Percentiles rank a stretch among this genome's conserved stretches.
These are phyloP conservation scores for Sugiyamaella paludigena DNA, from an alignment of 1,139 yeast genomes.

Conservation along the genomic window DNA sequence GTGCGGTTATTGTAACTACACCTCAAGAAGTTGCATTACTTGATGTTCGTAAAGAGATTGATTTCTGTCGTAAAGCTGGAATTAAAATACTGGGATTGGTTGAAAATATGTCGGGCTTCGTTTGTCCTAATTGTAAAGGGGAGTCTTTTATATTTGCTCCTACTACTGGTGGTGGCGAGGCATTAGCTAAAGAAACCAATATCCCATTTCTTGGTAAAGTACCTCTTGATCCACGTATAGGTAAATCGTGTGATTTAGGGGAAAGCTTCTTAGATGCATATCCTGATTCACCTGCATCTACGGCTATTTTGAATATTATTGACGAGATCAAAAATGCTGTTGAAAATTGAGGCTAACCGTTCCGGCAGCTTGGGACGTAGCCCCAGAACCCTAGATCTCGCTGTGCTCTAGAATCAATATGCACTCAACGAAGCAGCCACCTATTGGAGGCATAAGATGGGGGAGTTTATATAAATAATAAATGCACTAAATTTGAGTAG, in stretches of 20 bases:
- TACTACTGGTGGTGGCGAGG: constrained; percentile 94
- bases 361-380: too few species aligned
- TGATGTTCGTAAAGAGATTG: constrained; percentile 94
- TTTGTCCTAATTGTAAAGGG: constrained; percentile 91
- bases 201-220: constrained; percentile 85
- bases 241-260: constrained; percentile 86
- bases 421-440: too few species aligned
- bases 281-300: constrained; percentile 92
- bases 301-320: constrained; percentile 81
- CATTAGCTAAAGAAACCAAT: constrained; percentile 71
- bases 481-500: neutral
- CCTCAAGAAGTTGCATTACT: constrained; percentile 96
- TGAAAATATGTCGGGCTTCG: constrained; percentile 98
- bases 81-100: constrained; percentile 85
- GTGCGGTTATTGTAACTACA: constrained; percentile 92
- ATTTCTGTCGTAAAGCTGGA: constrained; percentile 88
- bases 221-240: constrained; percentile 94
- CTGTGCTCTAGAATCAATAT: too few species aligned
- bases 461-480: too few species aligned
- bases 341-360: too few species aligned
- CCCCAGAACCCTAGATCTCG: neutral
- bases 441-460: too few species aligned
- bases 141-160: constrained; percentile 89
- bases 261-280: constrained; percentile 71
- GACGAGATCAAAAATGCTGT: constrained; percentile 20